phyloP scores from a whole-genome alignment of 352 stramenopile species.

The Phytophthora syringae region DNA sequence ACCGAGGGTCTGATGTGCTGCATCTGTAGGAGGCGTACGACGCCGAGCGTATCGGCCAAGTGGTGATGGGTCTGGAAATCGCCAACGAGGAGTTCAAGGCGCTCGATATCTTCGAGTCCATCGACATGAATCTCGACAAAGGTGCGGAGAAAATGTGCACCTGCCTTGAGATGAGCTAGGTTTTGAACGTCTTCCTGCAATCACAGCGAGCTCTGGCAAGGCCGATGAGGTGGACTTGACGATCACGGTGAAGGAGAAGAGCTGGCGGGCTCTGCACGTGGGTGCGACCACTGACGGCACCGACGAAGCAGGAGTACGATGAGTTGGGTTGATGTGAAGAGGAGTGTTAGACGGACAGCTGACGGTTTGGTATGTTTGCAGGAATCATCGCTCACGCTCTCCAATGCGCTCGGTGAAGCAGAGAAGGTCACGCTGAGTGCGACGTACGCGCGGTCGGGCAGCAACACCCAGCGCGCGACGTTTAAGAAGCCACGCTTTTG shows the following conservation, averaged over 20 bases:
- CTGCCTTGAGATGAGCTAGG: not conserved
- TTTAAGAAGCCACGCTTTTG: slow-evolving; percentile 90
- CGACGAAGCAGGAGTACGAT: slow-evolving; percentile 77
- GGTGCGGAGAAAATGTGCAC: slow-evolving; percentile 30
- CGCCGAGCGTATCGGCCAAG: slow-evolving; percentile 70
- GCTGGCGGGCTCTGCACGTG: slow-evolving; percentile 85
- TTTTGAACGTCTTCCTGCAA: slow-evolving; percentile 11
- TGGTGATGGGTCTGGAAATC: slow-evolving; percentile 64
- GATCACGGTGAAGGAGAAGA: slow-evolving; percentile 90
- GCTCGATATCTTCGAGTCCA: slow-evolving; percentile 87
- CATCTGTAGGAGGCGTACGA: slow-evolving; percentile 57
- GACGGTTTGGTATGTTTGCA: slow-evolving; percentile 13
- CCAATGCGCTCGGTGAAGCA: slow-evolving; percentile 83
- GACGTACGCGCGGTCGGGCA: slow-evolving; percentile 86
- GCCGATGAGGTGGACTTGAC: slow-evolving; percentile 85
- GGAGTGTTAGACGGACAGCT: not conserved
- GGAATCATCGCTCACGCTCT: slow-evolving; percentile 87
- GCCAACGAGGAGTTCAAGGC: slow-evolving; percentile 73
- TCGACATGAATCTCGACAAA: slow-evolving; percentile 83
- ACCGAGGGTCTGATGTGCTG: not conserved
- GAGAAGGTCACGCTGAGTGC: slow-evolving; percentile 85
- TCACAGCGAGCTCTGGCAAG: slow-evolving; percentile 66
- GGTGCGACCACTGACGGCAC: slow-evolving; percentile 86
- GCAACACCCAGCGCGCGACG: slow-evolving; percentile 83
- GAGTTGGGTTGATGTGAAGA: not conserved